These are phyloP conservation scores for Pilasporangium apinafurcum DNA, from an alignment of 352 stramenopile species.

Conservation along the genomic window DNA sequence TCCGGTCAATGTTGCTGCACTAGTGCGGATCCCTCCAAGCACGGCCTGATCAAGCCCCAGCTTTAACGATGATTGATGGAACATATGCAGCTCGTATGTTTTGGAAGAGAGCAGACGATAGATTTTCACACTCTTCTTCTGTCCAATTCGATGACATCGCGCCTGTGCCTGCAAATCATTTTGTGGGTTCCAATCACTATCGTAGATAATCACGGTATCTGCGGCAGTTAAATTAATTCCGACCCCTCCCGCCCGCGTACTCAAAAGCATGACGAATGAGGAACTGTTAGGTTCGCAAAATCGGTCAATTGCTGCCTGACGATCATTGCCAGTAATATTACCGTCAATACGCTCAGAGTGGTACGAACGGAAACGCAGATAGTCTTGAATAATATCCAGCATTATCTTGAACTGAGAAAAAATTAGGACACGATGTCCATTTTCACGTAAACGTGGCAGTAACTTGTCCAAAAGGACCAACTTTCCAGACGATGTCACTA, in stretches of 20 bases:
- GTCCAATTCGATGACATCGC: slow-evolving; percentile 90
- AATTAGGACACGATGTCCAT: slow-evolving; percentile 96
- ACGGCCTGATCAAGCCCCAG: slow-evolving; percentile 90
- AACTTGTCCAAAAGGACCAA: slow-evolving; percentile 99
- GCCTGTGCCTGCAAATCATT: slow-evolving; percentile 91
- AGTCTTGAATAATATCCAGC: slow-evolving; percentile 99
- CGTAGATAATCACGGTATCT: slow-evolving; percentile 93
- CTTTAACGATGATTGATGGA: slow-evolving; percentile 90
- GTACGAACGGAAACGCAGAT: slow-evolving; percentile 89
- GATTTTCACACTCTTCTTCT: slow-evolving; percentile 92
- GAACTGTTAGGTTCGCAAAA: slow-evolving; percentile 67
- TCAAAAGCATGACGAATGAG: slow-evolving; percentile 97
- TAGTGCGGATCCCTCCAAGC: slow-evolving; percentile 80
- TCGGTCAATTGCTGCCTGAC: slow-evolving; percentile 92
- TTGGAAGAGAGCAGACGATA: slow-evolving; percentile 89
- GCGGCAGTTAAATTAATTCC: slow-evolving; percentile 96
- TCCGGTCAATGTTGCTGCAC: slow-evolving; percentile 21
- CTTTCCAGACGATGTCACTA: slow-evolving; percentile 96
- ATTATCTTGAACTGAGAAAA: slow-evolving; percentile 99
- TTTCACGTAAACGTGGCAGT: slow-evolving; percentile 92
- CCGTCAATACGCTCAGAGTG: slow-evolving; percentile 98
- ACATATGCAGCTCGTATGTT: slow-evolving; percentile 94
- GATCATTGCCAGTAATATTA: slow-evolving; percentile 95
- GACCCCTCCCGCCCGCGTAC: slow-evolving; percentile 95
- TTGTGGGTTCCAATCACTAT: slow-evolving; percentile 99